Conservation (phyloP, 169 alveolate species). For the Theileria parva region DNA sequence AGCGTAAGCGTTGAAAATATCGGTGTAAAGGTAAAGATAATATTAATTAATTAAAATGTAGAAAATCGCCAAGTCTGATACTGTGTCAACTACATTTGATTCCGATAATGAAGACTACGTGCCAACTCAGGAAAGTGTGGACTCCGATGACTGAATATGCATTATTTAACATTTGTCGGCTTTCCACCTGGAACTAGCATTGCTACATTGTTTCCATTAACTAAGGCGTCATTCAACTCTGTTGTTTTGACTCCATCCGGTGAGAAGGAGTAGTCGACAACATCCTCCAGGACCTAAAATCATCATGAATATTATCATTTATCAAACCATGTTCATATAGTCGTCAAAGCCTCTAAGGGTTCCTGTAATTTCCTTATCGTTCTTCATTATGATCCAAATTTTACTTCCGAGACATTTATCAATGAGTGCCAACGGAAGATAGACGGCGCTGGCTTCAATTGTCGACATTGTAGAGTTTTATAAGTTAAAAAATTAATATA, state of each 20-base stretch:
- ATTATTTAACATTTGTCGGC: background rate
- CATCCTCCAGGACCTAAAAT: slow-evolving; percentile 84
- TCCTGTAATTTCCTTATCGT: slow-evolving; percentile 86
- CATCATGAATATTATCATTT: background rate
- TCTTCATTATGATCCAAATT: slow-evolving; percentile 88
- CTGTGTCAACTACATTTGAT: slow-evolving; percentile 18
- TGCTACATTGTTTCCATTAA: slow-evolving; percentile 83
- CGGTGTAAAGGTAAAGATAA: background rate
- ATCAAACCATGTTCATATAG: slow-evolving; percentile 88
- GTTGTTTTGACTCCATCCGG: slow-evolving; percentile 73
- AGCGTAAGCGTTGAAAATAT: slow-evolving; percentile 4
- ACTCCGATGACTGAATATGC: background rate
- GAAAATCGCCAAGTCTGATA: slow-evolving; percentile 17
- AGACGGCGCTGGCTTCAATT: slow-evolving; percentile 73
- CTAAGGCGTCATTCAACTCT: slow-evolving; percentile 75
- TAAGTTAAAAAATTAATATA: too few species aligned
- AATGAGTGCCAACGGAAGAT: slow-evolving; percentile 90
- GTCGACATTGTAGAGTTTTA: slow-evolving; percentile 64
- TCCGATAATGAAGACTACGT: slow-evolving; percentile 30
- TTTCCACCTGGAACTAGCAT: slow-evolving; percentile 85
- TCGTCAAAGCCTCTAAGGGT: slow-evolving; percentile 92
- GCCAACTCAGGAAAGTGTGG: background rate
- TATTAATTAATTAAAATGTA: slow-evolving; percentile 3
- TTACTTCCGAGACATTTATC: slow-evolving; percentile 92
- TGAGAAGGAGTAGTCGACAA: slow-evolving; percentile 80